These are phyloP conservation scores for Spirogloea muscicola DNA, from an alignment of 139 green algal species.

Conservation along the genomic window DNA sequence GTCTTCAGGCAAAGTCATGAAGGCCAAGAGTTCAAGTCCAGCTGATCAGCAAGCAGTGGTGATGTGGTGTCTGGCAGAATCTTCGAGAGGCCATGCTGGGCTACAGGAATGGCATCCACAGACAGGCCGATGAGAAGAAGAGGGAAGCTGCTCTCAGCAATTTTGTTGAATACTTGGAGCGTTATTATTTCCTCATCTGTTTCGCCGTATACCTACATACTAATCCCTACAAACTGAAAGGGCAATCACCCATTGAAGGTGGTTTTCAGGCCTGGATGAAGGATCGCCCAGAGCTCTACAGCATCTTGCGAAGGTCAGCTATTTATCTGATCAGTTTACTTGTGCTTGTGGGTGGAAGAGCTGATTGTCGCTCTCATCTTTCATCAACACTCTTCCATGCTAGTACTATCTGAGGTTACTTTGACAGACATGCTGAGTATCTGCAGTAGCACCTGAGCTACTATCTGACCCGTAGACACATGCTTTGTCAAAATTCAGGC, in stretches of 20 bases:
- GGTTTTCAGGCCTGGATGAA: constrained; percentile 70
- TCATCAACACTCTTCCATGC: too few species aligned
- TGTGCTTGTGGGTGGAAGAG: neutral
- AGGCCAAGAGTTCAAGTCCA: too few species aligned
- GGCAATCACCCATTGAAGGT: neutral
- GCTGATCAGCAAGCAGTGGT: too few species aligned
- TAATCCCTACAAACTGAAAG: neutral
- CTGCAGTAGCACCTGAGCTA: too few species aligned
- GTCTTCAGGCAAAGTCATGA: too few species aligned
- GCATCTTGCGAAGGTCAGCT: constrained; percentile 37
- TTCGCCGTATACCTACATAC: constrained; percentile 76
- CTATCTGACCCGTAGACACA: too few species aligned
- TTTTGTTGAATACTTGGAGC: constrained; percentile 67
- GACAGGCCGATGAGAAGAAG: constrained; percentile 74
- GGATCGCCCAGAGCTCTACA: constrained; percentile 69
- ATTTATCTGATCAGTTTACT: neutral
- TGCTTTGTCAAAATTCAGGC: too few species aligned
- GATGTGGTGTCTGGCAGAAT: too few species aligned
- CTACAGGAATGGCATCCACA: constrained; percentile 74
- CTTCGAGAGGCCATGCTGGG: constrained; percentile 77
- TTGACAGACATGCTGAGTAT: too few species aligned
- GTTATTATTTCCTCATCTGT: constrained; percentile 78
- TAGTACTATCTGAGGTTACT: too few species aligned
- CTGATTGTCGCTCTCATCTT: too few species aligned
- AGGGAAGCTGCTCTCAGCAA: constrained; percentile 62